phyloP scores from a whole-genome alignment of 352 stramenopile genomes.

The Phytopythium sindhum region DNA sequence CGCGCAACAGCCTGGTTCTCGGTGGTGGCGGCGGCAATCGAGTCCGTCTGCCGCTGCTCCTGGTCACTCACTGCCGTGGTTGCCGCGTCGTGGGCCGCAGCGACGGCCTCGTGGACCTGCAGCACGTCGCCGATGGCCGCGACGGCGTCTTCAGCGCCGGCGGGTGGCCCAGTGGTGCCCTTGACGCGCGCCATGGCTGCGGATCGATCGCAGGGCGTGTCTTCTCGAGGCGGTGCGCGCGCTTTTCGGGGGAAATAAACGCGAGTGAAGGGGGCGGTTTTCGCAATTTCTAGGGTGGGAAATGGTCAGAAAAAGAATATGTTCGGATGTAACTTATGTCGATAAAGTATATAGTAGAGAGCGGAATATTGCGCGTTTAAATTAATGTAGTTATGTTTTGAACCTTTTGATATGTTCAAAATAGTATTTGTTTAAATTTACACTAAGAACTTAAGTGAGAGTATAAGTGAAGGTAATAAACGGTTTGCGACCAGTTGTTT shows the following conservation, averaged over 20 bases:
- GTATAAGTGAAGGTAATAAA: background rate
- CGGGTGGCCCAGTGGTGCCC: background rate
- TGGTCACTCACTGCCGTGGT: background rate
- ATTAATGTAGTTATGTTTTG: background rate
- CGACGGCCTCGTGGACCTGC: background rate
- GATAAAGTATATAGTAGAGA: background rate
- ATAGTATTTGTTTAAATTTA: background rate
- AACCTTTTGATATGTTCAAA: no score
- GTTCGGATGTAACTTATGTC: no score
- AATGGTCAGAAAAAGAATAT: conserved; percentile 8
- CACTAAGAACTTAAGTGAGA: background rate
- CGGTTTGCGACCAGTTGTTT: background rate
- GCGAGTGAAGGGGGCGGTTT: background rate
- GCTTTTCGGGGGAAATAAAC: background rate
- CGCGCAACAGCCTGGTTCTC: background rate
- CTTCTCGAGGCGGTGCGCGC: background rate
- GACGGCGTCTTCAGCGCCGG: background rate
- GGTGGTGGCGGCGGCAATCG: background rate
- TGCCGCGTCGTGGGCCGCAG: background rate
- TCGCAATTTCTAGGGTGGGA: background rate
- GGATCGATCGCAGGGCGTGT: background rate
- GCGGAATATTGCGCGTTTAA: background rate
- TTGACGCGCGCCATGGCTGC: background rate
- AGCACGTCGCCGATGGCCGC: background rate
- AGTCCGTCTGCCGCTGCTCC: background rate